phyloP scores from a whole-genome alignment of 1,284 basidiomycete genomes.

The Cutaneotrichosporon sp. region DNA sequence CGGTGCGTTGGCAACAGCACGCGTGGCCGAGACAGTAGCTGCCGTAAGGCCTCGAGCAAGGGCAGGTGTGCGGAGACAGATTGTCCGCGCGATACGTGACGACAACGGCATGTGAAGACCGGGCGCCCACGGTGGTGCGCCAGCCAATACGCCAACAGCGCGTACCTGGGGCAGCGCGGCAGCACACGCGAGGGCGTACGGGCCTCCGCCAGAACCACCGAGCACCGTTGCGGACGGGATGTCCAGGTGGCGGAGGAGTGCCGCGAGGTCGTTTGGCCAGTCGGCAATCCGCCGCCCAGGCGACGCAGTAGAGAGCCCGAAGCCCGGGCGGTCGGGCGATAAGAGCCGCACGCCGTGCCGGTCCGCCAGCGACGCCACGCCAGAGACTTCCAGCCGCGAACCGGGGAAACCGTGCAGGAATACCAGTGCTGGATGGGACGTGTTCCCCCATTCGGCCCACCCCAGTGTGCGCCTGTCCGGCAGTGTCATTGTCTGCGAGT shows the following conservation, averaged over 20 bases:
- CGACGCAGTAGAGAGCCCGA: constrained; percentile 5
- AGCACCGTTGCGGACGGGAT: not conserved
- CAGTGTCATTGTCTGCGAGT: constrained; percentile 5
- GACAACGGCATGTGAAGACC: not conserved
- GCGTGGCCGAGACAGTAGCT: not conserved
- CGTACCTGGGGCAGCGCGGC: not conserved
- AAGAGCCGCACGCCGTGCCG: constrained; percentile 4
- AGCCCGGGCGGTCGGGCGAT: constrained; percentile 16
- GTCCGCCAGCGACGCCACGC: not conserved
- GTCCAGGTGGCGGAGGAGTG: constrained; percentile 6
- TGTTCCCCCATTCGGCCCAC: constrained; percentile 6
- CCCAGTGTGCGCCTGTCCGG: constrained; percentile 5
- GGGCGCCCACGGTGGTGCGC: constrained; percentile 11
- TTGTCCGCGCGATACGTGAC: not conserved
- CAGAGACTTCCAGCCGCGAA: constrained; percentile 11
- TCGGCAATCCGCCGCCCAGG: not conserved
- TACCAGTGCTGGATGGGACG: constrained; percentile 1
- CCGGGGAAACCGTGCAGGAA: constrained; percentile 15
- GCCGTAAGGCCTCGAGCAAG: too few species aligned
- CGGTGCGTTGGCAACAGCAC: not conserved
- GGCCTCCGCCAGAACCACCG: constrained; percentile 14
- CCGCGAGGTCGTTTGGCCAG: constrained; percentile 3
- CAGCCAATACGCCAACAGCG: constrained; percentile 7
- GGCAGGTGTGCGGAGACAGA: too few species aligned
- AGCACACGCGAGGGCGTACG: constrained; percentile 13